Conservation (phyloP, 2,329 filamentous ascomycete genomes). For the Botrytis deweyae region DNA sequence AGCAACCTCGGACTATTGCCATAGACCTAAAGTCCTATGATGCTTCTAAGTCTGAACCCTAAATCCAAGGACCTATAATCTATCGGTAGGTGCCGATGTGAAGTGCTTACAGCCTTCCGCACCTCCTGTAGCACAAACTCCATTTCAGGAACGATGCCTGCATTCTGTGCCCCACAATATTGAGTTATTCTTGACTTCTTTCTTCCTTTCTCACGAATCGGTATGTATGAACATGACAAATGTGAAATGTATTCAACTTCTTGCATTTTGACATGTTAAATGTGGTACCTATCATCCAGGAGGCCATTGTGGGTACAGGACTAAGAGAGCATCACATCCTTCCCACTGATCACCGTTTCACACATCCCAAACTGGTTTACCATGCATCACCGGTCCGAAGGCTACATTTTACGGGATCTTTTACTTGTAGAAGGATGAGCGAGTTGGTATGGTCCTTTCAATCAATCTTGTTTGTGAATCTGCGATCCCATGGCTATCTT, state of each 20-base stretch:
- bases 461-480: neutral
- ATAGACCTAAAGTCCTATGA: neutral
- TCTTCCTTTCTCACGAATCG: neutral
- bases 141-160: neutral
- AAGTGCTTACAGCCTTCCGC: neutral
- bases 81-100: neutral
- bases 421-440: neutral
- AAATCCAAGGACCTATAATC: neutral
- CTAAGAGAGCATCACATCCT: neutral
- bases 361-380: neutral
- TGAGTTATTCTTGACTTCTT: neutral
- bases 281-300: neutral
- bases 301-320: neutral
- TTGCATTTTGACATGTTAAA: neutral
- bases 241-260: neutral
- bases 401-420: neutral
- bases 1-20: neutral
- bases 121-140: neutral
- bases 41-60: neutral
- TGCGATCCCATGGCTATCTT: neutral
- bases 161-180: neutral
- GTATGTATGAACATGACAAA: neutral
- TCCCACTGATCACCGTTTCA: constrained; percentile 7
- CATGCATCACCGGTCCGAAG: neutral
- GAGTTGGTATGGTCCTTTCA: neutral